These are phyloP conservation scores for Batkoa obscura DNA, from an alignment of 371 early-diverging fungal species.

Conservation along the genomic window DNA sequence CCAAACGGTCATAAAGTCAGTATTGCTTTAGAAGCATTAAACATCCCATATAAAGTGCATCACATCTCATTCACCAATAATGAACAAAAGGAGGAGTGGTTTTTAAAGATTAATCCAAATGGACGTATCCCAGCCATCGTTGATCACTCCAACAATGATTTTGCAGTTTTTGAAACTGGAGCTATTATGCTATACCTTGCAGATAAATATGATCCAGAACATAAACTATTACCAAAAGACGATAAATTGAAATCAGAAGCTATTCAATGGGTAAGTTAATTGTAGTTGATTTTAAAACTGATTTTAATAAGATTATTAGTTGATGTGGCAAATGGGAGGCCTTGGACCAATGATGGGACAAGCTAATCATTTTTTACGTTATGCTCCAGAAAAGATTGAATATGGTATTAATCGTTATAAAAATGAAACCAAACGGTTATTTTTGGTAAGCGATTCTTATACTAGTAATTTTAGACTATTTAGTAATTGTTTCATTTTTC, in stretches of 20 bases:
- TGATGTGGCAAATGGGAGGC: constrained; percentile 23
- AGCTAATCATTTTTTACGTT: not conserved
- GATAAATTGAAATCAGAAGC: constrained; percentile 16
- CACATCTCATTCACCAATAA: constrained; percentile 14
- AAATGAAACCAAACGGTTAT: not conserved
- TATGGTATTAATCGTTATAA: constrained; percentile 1
- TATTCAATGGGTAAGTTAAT: constrained; percentile 12
- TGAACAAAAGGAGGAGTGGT: constrained; percentile 27
- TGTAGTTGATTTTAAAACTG: not conserved
- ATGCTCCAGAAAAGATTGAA: not conserved
- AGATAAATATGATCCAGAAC: constrained; percentile 23
- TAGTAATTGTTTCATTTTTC: not conserved
- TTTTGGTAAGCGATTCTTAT: constrained; percentile 8
- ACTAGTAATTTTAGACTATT: not conserved
- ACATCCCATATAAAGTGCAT: constrained; percentile 13
- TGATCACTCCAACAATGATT: constrained; percentile 18
- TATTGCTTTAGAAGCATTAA: constrained; percentile 20
- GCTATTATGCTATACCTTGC: constrained; percentile 30
- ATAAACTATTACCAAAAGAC: constrained; percentile 17
- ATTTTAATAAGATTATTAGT: constrained; percentile 5
- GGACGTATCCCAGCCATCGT: constrained; percentile 21
- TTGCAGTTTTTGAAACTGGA: constrained; percentile 23
- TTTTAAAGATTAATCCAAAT: constrained; percentile 30
- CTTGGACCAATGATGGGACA: constrained; percentile 10
- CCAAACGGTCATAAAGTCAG: not conserved